These are phyloP conservation scores for Cyberlindnera lachancei DNA, from an alignment of 805 yeast species.

Conservation along the genomic window DNA sequence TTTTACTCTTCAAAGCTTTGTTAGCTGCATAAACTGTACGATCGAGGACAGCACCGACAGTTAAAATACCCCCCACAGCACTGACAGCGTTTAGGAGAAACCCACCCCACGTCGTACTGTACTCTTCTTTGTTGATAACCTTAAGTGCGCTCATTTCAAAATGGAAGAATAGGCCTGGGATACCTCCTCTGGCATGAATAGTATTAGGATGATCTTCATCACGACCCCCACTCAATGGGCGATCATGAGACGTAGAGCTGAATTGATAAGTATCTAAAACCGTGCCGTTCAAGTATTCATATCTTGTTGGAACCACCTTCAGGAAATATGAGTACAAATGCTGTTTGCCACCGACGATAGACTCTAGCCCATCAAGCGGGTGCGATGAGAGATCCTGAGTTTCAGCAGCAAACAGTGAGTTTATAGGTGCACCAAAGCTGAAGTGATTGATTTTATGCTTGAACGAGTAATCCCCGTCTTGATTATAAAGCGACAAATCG, in stretches of 20 bases:
- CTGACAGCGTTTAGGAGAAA: slow-evolving; percentile 78
- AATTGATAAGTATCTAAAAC: slow-evolving; percentile 79
- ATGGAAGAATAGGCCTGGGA: slow-evolving; percentile 81
- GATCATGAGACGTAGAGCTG: slow-evolving; percentile 79
- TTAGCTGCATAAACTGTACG: slow-evolving; percentile 87
- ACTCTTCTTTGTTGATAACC: slow-evolving; percentile 74
- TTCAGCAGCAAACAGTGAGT: slow-evolving; percentile 17
- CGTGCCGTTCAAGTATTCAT: slow-evolving; percentile 52
- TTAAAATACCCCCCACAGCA: slow-evolving; percentile 87
- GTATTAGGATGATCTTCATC: slow-evolving; percentile 91
- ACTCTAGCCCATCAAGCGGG: slow-evolving; percentile 56
- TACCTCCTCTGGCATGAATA: slow-evolving; percentile 73
- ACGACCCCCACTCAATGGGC: slow-evolving; percentile 79
- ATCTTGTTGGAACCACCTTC: slow-evolving; percentile 86
- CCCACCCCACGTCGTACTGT: slow-evolving; percentile 67
- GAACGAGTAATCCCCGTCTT: slow-evolving; percentile 56
- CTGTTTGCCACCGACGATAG: slow-evolving; percentile 39
- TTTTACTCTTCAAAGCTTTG: slow-evolving; percentile 61
- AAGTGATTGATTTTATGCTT: slow-evolving; percentile 74
- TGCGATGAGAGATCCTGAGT: slow-evolving; percentile 40
- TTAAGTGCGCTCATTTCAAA: slow-evolving; percentile 93
- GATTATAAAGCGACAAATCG: slow-evolving; percentile 68
- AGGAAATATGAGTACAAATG: slow-evolving; percentile 71
- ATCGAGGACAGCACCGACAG: slow-evolving; percentile 86
- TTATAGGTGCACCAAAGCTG: slow-evolving; percentile 67